phyloP scores from a whole-genome alignment of 371 early-diverging fungal species.

The Rhizomucor pusillus region DNA sequence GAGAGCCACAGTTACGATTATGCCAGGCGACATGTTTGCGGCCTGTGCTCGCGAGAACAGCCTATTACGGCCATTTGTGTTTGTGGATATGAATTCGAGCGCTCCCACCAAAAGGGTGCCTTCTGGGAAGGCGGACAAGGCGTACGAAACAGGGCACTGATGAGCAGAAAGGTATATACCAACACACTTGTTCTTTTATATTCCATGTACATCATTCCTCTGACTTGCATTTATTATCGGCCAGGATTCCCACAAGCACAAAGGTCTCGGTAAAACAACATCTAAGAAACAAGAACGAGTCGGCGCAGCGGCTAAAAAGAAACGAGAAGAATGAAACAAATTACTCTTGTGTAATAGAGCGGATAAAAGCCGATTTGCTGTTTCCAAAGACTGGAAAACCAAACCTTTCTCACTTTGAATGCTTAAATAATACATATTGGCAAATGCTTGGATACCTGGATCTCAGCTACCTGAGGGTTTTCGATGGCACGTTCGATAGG shows the following conservation, averaged over 20 bases:
- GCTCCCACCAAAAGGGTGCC: conserved; percentile 45
- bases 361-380: too few species aligned
- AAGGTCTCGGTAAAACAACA: conserved; percentile 42
- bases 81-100: conserved; percentile 74
- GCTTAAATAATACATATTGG: too few species aligned
- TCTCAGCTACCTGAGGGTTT: too few species aligned
- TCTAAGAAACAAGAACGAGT: conserved; percentile 61
- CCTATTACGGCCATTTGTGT: conserved; percentile 35
- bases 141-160: conserved; percentile 70
- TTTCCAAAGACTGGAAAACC: too few species aligned
- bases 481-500: too few species aligned
- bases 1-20: conserved; percentile 67
- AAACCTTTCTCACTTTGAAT: too few species aligned
- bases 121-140: conserved; percentile 99
- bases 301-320: conserved; percentile 38
- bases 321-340: conserved; percentile 4
- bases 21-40: conserved; percentile 92
- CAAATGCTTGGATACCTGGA: too few species aligned
- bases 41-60: conserved; percentile 89
- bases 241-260: conserved; percentile 48
- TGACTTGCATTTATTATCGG: not conserved
- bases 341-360: too few species aligned
- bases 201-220: not conserved
- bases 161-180: conserved; percentile 77
- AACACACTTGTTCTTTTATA: not conserved